Conservation (phyloP, 2,329 filamentous ascomycete species). For the Exserohilum turcica region DNA sequence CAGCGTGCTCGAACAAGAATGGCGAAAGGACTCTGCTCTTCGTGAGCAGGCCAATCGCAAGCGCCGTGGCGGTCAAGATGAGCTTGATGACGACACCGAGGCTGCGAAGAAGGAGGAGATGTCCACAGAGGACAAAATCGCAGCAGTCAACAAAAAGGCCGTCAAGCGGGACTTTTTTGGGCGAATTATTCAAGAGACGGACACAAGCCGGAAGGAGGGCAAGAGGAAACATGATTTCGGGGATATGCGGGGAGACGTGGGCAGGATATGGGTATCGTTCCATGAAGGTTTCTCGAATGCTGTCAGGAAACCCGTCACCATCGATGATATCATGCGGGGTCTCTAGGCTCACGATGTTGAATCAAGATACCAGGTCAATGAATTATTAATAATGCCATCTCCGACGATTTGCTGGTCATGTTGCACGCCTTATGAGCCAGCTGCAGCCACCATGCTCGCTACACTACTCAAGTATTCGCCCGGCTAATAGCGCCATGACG, state of each 20-base stretch:
- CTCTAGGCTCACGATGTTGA: constrained; percentile 49
- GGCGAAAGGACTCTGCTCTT: constrained; percentile 71
- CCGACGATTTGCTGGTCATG: too few species aligned
- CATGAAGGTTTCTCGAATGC: constrained; percentile 93
- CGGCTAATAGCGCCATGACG: too few species aligned
- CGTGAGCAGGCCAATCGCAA: constrained; percentile 70
- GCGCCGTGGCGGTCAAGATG: constrained; percentile 50
- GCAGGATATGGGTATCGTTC: constrained; percentile 82
- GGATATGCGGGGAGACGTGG: constrained; percentile 51
- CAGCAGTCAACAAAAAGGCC: constrained; percentile 36
- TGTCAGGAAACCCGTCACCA: constrained; percentile 82
- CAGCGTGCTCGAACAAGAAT: constrained; percentile 91
- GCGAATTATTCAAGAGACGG: constrained; percentile 63
- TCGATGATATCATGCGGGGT: constrained; percentile 76
- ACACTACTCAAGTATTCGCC: too few species aligned
- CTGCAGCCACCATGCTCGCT: too few species aligned
- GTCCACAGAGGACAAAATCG: constrained; percentile 29
- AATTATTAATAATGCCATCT: background rate
- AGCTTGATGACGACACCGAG: constrained; percentile 23
- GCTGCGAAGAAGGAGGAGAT: constrained; percentile 22
- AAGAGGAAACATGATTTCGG: constrained; percentile 48
- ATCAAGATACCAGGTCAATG: background rate
- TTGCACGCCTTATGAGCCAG: too few species aligned
- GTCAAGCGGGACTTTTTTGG: constrained; percentile 88
- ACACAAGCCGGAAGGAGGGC: constrained; percentile 48